phyloP scores from a whole-genome alignment of 1,139 yeast genomes.

The Arxiozyma slooffiae region DNA sequence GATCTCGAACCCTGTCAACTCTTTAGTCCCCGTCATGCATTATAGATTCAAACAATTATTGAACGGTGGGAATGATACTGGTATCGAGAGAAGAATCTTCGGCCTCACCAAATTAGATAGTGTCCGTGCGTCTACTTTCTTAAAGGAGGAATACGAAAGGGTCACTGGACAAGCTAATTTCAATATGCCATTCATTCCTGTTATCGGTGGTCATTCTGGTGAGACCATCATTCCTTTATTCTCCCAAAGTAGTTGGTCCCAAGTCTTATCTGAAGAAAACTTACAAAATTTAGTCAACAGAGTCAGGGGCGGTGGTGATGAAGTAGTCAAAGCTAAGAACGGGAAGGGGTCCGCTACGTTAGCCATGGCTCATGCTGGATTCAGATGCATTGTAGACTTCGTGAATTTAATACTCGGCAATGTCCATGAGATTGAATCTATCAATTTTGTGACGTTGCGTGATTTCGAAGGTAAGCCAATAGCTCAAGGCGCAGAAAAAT shows the following conservation, averaged over 20 bases:
- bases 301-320: conserved; percentile 96
- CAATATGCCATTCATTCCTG: conserved; percentile 53
- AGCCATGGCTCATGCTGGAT: conserved; percentile 96
- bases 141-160: conserved; percentile 38
- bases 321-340: conserved; percentile 89
- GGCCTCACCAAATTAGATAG: conserved; percentile 92
- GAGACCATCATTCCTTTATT: conserved; percentile 55
- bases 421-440: conserved; percentile 14
- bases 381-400: conserved; percentile 58
- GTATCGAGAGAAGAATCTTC: conserved; percentile 70
- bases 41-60: conserved; percentile 40
- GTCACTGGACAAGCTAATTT: conserved; percentile 39
- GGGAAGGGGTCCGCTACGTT: conserved; percentile 93
- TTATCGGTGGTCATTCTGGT: conserved; percentile 96
- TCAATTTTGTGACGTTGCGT: conserved; percentile 19
- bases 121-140: conserved; percentile 80
- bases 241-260: conserved; percentile 32
- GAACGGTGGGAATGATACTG: conserved; percentile 18
- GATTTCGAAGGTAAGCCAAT: conserved; percentile 32
- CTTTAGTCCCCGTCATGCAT: conserved; percentile 88
- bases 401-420: conserved; percentile 39
- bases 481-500: conserved; percentile 22
- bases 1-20: conserved; percentile 92
- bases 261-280: conserved; percentile 34
- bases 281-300: conserved; percentile 69